Evolutionary conservation across 2,329 filamentous ascomycete genomes (phyloP).

Genomic region (Phoma sp.): DNA sequence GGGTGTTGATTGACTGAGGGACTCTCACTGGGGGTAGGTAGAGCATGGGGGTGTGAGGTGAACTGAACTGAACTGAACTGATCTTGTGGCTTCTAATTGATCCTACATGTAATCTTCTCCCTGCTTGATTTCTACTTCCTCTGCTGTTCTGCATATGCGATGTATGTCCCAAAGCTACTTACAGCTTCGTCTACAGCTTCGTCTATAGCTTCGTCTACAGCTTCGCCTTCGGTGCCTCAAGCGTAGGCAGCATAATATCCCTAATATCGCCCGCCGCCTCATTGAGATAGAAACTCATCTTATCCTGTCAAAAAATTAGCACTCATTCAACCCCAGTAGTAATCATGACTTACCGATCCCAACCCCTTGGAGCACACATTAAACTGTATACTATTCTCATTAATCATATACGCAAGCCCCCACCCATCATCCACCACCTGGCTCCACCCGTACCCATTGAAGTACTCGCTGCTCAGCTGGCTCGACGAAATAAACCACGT

Average conservation of each 20-base stretch:
- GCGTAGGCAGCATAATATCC: constrained; percentile 80
- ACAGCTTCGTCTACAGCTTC: constrained; percentile 70
- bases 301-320: no score
- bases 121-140: no score
- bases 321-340: no score
- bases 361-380: constrained; percentile 95
- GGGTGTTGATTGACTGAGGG: no score
- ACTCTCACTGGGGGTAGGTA: no score
- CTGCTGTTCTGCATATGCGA: no score
- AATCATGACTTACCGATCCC: constrained; percentile 69
- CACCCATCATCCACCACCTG: constrained; percentile 96
- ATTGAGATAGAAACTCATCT: constrained; percentile 95
- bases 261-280: constrained; percentile 91
- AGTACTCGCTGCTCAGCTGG: constrained; percentile 94
- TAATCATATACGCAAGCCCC: constrained; percentile 99
- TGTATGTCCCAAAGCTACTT: no score
- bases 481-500: constrained; percentile 90
- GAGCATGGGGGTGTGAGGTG: no score
- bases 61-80: no score
- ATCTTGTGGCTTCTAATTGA: no score
- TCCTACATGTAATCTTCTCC: no score
- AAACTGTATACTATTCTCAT: constrained; percentile 98
- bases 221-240: constrained; percentile 86
- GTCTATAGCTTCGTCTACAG: constrained; percentile 67
- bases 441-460: constrained; percentile 99